Percentiles rank a stretch among this genome's conserved stretches.
Evolutionary conservation across 805 yeast genomes (phyloP).

Genomic region (Wickerhamiella shivajii): DNA sequence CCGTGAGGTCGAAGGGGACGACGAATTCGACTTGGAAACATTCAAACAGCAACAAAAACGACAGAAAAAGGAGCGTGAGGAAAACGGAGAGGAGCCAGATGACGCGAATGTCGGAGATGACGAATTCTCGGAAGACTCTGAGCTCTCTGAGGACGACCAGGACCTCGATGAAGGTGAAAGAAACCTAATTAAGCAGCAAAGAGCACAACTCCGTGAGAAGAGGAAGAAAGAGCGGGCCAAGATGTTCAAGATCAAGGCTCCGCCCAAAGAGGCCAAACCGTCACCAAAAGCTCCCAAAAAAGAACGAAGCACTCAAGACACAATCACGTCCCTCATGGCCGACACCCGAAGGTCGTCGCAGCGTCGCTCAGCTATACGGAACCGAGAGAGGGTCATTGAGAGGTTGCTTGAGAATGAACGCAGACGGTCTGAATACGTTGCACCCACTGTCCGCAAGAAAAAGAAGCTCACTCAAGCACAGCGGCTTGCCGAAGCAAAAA

Average conservation of each 20-base stretch:
- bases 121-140: conserved; percentile 27
- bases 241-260: conserved; percentile 24
- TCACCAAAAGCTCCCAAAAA: conserved; percentile 7
- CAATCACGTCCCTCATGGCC: conserved; percentile 27
- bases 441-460: conserved; percentile 20
- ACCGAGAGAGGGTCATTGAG: conserved; percentile 61
- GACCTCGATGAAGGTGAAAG: conserved; percentile 58
- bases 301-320: conserved; percentile 21
- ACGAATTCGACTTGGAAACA: conserved; percentile 27
- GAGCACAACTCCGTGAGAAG: conserved; percentile 20
- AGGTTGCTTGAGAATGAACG: conserved; percentile 55
- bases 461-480: conserved; percentile 50
- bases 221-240: conserved; percentile 22
- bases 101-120: conserved; percentile 18
- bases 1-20: conserved; percentile 29
- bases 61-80: conserved; percentile 1
- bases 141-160: conserved; percentile 32
- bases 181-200: conserved; percentile 35
- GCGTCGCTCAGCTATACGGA: conserved; percentile 62
- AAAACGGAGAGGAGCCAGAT: conserved; percentile 1
- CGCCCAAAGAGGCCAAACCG: conserved; percentile 19
- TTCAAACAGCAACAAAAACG: conserved; percentile 10
- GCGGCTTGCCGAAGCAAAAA: conserved; percentile 64
- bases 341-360: conserved; percentile 55
- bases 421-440: conserved; percentile 31